Evolutionary conservation across 1,139 yeast genomes (phyloP), one percentile per base, ranked within the genome.

Genomic region (Yamadazyma epiphylla): DNA sequence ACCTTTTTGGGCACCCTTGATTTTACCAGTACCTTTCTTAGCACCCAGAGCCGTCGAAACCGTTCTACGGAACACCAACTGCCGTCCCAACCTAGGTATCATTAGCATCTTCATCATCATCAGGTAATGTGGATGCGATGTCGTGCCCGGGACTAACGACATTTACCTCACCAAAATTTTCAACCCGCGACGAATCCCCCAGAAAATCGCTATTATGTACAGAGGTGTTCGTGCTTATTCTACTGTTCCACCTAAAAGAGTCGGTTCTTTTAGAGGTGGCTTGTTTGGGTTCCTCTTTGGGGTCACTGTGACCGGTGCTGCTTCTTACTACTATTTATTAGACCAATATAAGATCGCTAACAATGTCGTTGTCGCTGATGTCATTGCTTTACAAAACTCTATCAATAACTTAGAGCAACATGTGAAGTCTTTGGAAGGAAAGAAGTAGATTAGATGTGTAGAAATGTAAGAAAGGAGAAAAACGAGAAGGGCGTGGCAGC

Each of bases 311-410:
- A 81, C 95, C 15, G 91, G 94, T 2, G 74, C 73, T 33, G 85
- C 76, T 7, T 79, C 91, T 9, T 86, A 85, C 63, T 81, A 77
- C 56, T 86, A 84, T 57, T 66, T 85, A 43, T 61, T 85, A 37
- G 94, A 84, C 48, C 86, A 83, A 55, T 84, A 83, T 69, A 78
- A 81, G 50, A 63, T 71, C 37, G 76, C 91, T 45, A 83, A 80
- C 55, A 72, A 72, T 45, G 84, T 82, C 14, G 75, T 86, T 37
- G 73, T 84, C 36, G 75, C 86, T 30, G 95, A 86, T 50, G 84
- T 86, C 16, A 65, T 83, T 37, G 64, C 80, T 19, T 74, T 86
- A 51, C 85, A 82, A 45, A 72, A 70, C 46, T 77, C 88, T 15
- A 77, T 86, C 38, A 66, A 74, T 45, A 70, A 70, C 39, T 73